Evolutionary conservation across 345 rosid species (phyloP), one percentile per base, ranked within the genome.

Genomic region (Eucalyptus virginea): DNA sequence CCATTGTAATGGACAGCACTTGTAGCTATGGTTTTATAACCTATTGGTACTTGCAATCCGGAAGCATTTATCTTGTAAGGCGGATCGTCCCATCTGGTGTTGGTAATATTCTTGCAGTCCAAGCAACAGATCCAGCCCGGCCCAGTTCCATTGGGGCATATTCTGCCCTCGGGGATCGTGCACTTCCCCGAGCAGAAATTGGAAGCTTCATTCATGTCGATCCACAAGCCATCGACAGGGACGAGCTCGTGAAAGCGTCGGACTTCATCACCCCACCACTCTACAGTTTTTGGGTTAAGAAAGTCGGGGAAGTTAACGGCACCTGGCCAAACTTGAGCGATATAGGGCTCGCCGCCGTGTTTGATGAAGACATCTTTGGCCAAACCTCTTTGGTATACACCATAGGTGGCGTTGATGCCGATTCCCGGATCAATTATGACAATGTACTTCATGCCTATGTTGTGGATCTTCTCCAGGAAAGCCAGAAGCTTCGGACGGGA

Each of bases 261-360:
- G 90, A 98, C 90, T 81, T 98, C 99, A 88, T 96, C 97, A 0
- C 95, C 98, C 99, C 99, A 96, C 99, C 99, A 98, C 19, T 91
- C 89, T 42, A 98, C 97, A 1, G 99, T 96, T 88, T 93, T 98
- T 2, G 99, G 99, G 92, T 97, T 98, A 88, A 98, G 99, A 92
- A 96, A 97, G 91, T 98, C 99, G 44, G 99, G 99, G 88, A 98
- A 98, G 90, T 98, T 88, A 60, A 97, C 99, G 21, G 99, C 94
- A 56, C 99, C 99, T 4, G 99, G 99, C 99, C 99, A 98, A 30
- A 97, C 99, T 93, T 98, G 99, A 88, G 99, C 99, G 32, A 98
- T 86, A 92, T 89, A 98, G 15, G 98, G 98, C 90, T 97, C 94
- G 23, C 98, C 99, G 12, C 93, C 93, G 50, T 98, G 95, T 93